Base-by-base conservation (phyloP, 1,284 basidiomycete genomes). In the Ceratobasidium sp. region DNA sequence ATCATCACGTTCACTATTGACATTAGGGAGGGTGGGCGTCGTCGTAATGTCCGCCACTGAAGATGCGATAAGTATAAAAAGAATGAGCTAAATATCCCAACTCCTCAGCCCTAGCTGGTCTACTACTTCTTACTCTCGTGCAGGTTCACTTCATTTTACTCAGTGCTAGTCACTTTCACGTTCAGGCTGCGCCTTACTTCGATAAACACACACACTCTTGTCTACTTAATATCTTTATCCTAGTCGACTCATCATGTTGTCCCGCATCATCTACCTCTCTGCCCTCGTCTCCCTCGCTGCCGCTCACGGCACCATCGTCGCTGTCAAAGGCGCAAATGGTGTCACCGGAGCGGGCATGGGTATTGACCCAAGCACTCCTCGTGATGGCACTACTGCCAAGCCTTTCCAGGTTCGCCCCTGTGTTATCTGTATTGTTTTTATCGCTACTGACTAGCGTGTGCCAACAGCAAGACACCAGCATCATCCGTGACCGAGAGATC, bases 291-390 rank as follows among this genome's bases (percentile, higher is more conserved):
- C 67, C 24, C 29, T 75, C 74, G 73, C 48, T 22, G 65, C 48
- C 50, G 79, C 76, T 14, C 79, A 80, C 62, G 79, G 80, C 48
- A 64, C 73, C 17, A 78, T 80, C 47, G 79, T 78, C 50, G 75
- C 60, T 41, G 77, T 80, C 29, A 71, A 53, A 19, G 80, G 80
- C 24, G 79, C 77, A 15, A 80, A 80, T 62, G 80, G 80, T 6
- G 59, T 78, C 19, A 75, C 59, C 31, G 76, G 75, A 0, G 60
- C 63, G 29, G 80, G 79, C 14, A 78, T 80, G 60, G 80, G 80
- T 24, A 74, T 80, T 29, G 75, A 76, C 66, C 75, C 79, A n/a
- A 74, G 74, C 44, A 80, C 80, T 33, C 80, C 80, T 27, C 79
- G 80, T n/a, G 74, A 79, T 66, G 79, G 80, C 11, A 73, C 75